These are phyloP conservation scores for Hypholoma sublateritium DNA, from an alignment of 768 basidiomycete genomes.

Conservation along the genomic window DNA sequence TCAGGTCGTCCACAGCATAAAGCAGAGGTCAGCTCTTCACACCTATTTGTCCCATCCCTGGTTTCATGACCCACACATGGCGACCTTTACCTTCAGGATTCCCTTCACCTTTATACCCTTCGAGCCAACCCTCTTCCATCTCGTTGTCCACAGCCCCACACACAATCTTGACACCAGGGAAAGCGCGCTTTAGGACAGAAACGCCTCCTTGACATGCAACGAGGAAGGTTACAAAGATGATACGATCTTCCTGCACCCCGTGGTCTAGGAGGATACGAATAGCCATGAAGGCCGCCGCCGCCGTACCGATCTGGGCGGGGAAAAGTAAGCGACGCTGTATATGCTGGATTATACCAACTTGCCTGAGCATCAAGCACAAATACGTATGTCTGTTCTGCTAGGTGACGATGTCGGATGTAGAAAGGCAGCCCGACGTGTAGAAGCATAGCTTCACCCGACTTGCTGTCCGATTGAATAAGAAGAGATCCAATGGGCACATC, in stretches of 20 bases:
- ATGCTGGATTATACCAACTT: constrained; percentile 1
- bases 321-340: not conserved
- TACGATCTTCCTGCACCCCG: constrained; percentile 79
- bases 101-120: constrained; percentile 51
- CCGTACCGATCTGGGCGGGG: constrained; percentile 78
- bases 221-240: constrained; percentile 89
- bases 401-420: constrained; percentile 62
- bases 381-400: constrained; percentile 73
- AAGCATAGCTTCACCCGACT: constrained; percentile 84
- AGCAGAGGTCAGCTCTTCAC: constrained; percentile 17
- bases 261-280: constrained; percentile 93
- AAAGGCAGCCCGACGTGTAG: constrained; percentile 80
- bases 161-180: constrained; percentile 82
- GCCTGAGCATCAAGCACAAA: constrained; percentile 91
- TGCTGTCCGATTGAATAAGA: constrained; percentile 84
- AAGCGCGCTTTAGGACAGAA: constrained; percentile 74
- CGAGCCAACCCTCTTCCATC: constrained; percentile 74
- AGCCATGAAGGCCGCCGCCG: constrained; percentile 92
- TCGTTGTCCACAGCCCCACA: constrained; percentile 81
- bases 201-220: constrained; percentile 84
- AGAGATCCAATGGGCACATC: constrained; percentile 87
- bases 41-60: constrained; percentile 91
- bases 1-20: not conserved
- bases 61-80: constrained; percentile 82
- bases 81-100: constrained; percentile 49